These are phyloP conservation scores for Miscanthus lutarioriparius DNA, from an alignment of 176 grass and related monocot species.

Conservation along the genomic window DNA sequence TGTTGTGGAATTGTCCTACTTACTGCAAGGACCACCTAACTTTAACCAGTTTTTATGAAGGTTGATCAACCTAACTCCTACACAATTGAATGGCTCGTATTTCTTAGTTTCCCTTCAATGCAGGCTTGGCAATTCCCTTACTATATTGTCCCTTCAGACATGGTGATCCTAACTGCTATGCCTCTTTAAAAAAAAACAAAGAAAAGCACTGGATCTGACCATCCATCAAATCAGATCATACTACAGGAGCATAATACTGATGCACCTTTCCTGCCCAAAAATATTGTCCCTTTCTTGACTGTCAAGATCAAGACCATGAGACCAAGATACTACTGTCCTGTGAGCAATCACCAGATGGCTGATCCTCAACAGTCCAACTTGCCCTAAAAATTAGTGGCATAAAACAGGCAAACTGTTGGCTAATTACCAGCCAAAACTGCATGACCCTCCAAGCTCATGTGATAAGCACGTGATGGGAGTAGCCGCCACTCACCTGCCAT, in stretches of 20 bases:
- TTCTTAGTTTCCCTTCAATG: slow-evolving; percentile 45
- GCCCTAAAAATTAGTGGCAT: not conserved
- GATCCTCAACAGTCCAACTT: slow-evolving; percentile 24
- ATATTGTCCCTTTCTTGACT: not conserved
- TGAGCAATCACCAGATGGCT: slow-evolving; percentile 34
- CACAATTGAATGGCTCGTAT: slow-evolving; percentile 45
- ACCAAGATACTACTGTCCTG: slow-evolving; percentile 44
- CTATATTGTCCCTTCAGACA: not conserved
- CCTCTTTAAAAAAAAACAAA: not conserved
- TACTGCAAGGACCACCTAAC: slow-evolving; percentile 39
- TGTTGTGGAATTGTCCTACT: slow-evolving; percentile 37
- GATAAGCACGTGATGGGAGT: slow-evolving; percentile 43
- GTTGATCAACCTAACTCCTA: slow-evolving; percentile 44
- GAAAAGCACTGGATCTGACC: not conserved
- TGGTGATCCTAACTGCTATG: slow-evolving; percentile 16
- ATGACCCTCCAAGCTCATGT: slow-evolving; percentile 33
- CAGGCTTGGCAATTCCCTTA: slow-evolving; percentile 13
- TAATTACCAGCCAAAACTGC: slow-evolving; percentile 33
- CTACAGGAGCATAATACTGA: not conserved
- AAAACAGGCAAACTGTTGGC: slow-evolving; percentile 4
- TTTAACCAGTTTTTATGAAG: slow-evolving; percentile 45
- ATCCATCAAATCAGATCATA: not conserved
- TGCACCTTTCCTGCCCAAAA: not conserved
- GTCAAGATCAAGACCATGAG: slow-evolving; percentile 35
- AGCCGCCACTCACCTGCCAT: slow-evolving; percentile 23